A percentile compares a stretch with the other conserved stretches of the same genome.
Evolutionary conservation across 441 rosid species (phyloP).

Genomic region (Mallotus japonicus): DNA sequence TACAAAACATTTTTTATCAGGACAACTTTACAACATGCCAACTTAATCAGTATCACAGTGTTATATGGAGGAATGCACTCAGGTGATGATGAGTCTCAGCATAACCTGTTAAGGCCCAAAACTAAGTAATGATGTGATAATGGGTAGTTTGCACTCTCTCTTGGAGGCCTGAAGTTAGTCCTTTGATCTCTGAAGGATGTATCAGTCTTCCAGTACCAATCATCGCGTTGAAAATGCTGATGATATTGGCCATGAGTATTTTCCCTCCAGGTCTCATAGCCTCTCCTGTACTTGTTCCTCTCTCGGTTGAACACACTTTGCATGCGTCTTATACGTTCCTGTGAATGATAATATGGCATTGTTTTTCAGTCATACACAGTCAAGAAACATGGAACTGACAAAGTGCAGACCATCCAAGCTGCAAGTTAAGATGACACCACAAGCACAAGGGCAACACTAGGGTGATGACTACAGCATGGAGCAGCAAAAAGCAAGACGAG

Average conservation of each 20-base stretch:
- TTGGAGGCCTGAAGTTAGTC: constrained; percentile 55
- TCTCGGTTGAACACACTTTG: constrained; percentile 92
- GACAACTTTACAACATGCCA: constrained; percentile 4
- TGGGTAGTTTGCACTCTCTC: constrained; percentile 53
- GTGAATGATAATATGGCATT: constrained; percentile 15
- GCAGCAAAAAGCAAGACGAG: not conserved
- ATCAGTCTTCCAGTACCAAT: constrained; percentile 95
- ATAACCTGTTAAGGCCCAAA: constrained; percentile 90
- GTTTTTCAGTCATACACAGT: constrained; percentile 8
- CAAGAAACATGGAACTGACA: not conserved
- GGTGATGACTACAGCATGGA: not conserved
- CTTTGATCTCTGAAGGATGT: constrained; percentile 59
- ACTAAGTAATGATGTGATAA: constrained; percentile 92
- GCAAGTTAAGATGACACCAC: not conserved
- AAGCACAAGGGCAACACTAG: not conserved
- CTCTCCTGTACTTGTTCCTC: constrained; percentile 62
- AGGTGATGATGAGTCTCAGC: not conserved
- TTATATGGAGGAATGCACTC: constrained; percentile 1
- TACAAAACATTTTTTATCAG: not conserved
- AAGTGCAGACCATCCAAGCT: constrained; percentile 4
- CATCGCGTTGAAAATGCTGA: constrained; percentile 89
- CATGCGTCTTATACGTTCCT: constrained; percentile 98
- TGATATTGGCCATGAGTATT: constrained; percentile 57
- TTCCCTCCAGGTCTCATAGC: constrained; percentile 84
- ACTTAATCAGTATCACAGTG: not conserved